phyloP scores from a whole-genome alignment of 2,329 filamentous ascomycete genomes.

The Aphanoascus verrucosus region DNA sequence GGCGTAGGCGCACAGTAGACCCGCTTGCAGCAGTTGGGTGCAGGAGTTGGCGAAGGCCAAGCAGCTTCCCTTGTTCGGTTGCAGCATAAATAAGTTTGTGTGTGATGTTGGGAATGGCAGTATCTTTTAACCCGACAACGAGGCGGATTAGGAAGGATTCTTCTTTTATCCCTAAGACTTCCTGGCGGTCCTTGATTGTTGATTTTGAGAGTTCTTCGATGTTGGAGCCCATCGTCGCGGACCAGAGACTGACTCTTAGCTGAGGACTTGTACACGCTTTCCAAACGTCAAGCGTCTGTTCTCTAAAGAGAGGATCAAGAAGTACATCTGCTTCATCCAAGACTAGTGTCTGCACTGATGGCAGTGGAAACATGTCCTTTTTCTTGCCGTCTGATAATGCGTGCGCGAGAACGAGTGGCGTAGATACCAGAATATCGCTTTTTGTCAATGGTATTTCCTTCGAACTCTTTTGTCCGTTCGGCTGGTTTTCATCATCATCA shows the following conservation, averaged over 20 bases:
- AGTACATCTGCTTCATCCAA: conserved; percentile 94
- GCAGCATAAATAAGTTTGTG: conserved; percentile 86
- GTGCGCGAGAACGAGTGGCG: conserved; percentile 67
- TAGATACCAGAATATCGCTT: conserved; percentile 69
- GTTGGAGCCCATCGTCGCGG: conserved; percentile 90
- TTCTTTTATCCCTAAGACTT: conserved; percentile 27
- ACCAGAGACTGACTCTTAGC: conserved; percentile 79
- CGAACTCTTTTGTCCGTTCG: conserved; percentile 19
- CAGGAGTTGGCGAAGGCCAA: conserved; percentile 79
- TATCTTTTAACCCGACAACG: conserved; percentile 93
- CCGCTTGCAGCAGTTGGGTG: conserved; percentile 55
- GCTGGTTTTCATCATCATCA: conserved; percentile 8
- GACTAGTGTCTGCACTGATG: conserved; percentile 61
- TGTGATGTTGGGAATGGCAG: conserved; percentile 80
- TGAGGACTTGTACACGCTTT: conserved; percentile 58
- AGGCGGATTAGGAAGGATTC: conserved; percentile 58
- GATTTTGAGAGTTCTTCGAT: conserved; percentile 68
- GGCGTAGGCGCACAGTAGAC: conserved; percentile 49
- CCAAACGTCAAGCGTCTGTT: conserved; percentile 81
- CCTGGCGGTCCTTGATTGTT: conserved; percentile 50
- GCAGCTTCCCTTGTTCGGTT: conserved; percentile 84
- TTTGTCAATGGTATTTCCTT: conserved; percentile 44
- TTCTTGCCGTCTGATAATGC: conserved; percentile 47
- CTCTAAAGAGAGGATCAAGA: conserved; percentile 77
- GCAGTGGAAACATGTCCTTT: conserved; percentile 43